Conservation (phyloP, 768 basidiomycete species). For the Cyclocybe aegerita region DNA sequence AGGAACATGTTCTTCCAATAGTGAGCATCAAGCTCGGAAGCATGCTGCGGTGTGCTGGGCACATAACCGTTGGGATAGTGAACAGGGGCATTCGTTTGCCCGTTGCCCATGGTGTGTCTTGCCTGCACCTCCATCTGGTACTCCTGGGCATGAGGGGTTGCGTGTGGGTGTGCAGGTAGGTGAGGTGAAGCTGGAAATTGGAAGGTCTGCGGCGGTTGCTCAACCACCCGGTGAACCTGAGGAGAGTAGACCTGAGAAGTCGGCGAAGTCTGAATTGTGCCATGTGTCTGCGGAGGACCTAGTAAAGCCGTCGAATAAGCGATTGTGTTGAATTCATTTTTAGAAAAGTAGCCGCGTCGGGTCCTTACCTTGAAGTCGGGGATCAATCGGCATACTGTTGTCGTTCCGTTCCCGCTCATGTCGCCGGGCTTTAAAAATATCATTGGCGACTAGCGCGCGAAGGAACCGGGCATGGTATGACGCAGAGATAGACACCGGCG, state of each 20-base stretch:
- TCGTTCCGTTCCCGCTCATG: constrained; percentile 38
- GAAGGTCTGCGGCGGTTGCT: constrained; percentile 26
- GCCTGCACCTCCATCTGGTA: constrained; percentile 18
- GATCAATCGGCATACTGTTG: constrained; percentile 48
- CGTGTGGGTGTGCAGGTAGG: constrained; percentile 30
- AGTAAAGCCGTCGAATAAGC: constrained; percentile 7
- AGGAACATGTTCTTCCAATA: constrained; percentile 78
- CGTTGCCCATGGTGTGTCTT: constrained; percentile 9
- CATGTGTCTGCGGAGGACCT: constrained; percentile 23
- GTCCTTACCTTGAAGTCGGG: constrained; percentile 51
- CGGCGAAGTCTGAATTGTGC: constrained; percentile 24
- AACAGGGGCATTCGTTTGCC: constrained; percentile 6
- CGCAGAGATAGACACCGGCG: constrained; percentile 60
- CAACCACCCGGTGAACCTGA: constrained; percentile 31
- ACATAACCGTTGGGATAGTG: constrained; percentile 32
- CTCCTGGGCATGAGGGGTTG: constrained; percentile 18
- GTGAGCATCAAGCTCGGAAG: constrained; percentile 60
- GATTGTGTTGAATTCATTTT: not conserved
- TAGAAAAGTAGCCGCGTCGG: constrained; percentile 5
- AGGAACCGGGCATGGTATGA: constrained; percentile 81
- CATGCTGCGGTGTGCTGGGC: constrained; percentile 39
- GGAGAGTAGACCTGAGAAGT: constrained; percentile 33
- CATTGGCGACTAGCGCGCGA: constrained; percentile 63
- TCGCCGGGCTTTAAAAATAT: constrained; percentile 55
- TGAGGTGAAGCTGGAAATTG: constrained; percentile 43